Conservation (phyloP, 768 basidiomycete genomes). For the Coprinellus micaceus region DNA sequence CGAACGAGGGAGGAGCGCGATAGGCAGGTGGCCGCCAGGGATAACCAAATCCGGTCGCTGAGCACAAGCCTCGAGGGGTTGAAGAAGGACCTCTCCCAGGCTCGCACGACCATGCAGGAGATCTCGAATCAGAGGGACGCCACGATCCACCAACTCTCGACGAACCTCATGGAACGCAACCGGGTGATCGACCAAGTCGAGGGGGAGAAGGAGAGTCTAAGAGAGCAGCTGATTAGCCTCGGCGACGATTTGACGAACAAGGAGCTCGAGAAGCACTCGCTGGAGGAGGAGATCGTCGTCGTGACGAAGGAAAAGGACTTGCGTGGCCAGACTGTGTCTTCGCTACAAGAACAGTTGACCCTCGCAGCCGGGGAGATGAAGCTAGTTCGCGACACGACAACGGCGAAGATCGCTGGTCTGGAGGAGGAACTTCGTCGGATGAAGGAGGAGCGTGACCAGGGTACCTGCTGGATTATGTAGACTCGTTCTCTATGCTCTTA, state of each 20-base stretch:
- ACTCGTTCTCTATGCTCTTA: not conserved
- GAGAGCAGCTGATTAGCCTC: not conserved
- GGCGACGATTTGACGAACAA: not conserved
- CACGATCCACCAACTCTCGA: not conserved
- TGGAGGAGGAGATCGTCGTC: not conserved
- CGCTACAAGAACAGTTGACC: slow-evolving; percentile 2
- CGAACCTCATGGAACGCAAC: not conserved
- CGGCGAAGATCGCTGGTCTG: not conserved
- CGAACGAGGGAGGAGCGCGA: not conserved
- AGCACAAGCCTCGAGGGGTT: not conserved
- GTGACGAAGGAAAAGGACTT: slow-evolving; percentile 1
- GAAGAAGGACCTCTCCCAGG: not conserved
- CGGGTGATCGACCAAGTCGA: not conserved
- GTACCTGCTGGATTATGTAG: slow-evolving; percentile 1
- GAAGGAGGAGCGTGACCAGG: not conserved
- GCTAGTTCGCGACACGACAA: not conserved
- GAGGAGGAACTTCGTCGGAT: slow-evolving; percentile 5
- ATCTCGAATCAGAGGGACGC: not conserved
- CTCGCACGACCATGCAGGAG: not conserved
- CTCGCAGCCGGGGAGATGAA: slow-evolving; percentile 1
- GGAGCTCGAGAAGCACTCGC: not conserved
- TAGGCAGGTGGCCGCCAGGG: not conserved
- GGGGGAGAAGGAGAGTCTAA: not conserved
- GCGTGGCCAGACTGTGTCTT: not conserved
- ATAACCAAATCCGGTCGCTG: not conserved